Conservation (phyloP, 495 filamentous ascomycete genomes). For the Talaromyces liani region DNA sequence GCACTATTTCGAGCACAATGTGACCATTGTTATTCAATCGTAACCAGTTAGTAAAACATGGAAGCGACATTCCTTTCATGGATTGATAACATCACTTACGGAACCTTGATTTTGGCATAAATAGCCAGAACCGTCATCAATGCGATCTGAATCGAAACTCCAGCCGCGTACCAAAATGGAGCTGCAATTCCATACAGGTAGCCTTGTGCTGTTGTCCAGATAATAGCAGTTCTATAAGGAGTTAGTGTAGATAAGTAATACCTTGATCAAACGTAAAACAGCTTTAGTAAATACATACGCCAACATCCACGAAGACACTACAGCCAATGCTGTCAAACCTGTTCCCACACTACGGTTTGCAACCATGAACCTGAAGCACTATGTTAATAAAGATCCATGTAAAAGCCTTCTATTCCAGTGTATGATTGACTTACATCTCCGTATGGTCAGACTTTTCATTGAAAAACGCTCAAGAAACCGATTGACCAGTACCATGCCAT, state of each 20-base stretch:
- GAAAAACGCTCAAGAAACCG: background rate
- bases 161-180: conserved; percentile 35
- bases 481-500: background rate
- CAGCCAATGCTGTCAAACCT: conserved; percentile 42
- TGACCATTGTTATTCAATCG: conserved; percentile 18
- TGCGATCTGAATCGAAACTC: conserved; percentile 32
- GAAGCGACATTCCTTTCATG: conserved; percentile 17
- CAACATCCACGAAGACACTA: conserved; percentile 44
- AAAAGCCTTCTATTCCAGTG: too few relatives aligned
- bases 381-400: too few relatives aligned
- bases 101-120: conserved; percentile 38
- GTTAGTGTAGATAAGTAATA: too few relatives aligned
- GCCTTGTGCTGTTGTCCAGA: conserved; percentile 25
- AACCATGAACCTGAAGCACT: conserved; percentile 31
- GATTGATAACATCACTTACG: conserved; percentile 20
- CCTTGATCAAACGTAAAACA: background rate
- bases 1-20: conserved; percentile 22
- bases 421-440: conserved; percentile 6
- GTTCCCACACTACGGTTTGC: conserved; percentile 41
- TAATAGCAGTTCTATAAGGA: conserved; percentile 3
- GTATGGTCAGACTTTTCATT: conserved; percentile 3
- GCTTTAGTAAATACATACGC: conserved; percentile 29
- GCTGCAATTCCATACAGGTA: conserved; percentile 32
- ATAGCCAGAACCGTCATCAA: conserved; percentile 33
- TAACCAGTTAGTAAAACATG: conserved; percentile 13